phyloP scores from a whole-genome alignment of 208 protist genomes.

The Leishmania tarentolae region DNA sequence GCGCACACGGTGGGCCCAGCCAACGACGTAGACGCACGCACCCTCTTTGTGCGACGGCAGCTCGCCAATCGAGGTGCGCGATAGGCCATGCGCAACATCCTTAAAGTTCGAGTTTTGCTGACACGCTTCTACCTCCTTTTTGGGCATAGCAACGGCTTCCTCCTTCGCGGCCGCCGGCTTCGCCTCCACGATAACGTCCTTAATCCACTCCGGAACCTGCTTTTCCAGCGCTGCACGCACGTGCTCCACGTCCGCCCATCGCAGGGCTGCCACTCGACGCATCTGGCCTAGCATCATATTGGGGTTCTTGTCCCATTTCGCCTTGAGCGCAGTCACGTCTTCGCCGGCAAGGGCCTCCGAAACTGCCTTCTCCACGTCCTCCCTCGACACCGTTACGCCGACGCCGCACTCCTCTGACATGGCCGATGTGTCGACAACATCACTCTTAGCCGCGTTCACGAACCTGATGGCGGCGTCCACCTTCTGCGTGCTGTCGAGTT shows the following conservation, averaged over 20 bases:
- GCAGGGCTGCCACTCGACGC: slow-evolving; percentile 63
- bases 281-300: slow-evolving; percentile 87
- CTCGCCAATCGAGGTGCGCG: slow-evolving; percentile 51
- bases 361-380: slow-evolving; percentile 55
- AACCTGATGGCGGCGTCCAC: slow-evolving; percentile 82
- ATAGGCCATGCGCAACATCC: slow-evolving; percentile 45
- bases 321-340: slow-evolving; percentile 57
- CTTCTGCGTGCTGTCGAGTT: slow-evolving; percentile 85
- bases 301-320: slow-evolving; percentile 80
- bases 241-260: slow-evolving; percentile 76
- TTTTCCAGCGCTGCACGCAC: slow-evolving; percentile 67
- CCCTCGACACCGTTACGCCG: slow-evolving; percentile 59
- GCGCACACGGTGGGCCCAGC: slow-evolving; percentile 96
- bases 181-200: slow-evolving; percentile 40
- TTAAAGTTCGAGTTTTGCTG: slow-evolving; percentile 56
- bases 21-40: slow-evolving; percentile 82
- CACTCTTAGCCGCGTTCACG: slow-evolving; percentile 57
- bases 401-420: slow-evolving; percentile 82
- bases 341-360: slow-evolving; percentile 52
- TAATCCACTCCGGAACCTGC: slow-evolving; percentile 67
- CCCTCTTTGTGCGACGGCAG: slow-evolving; percentile 53
- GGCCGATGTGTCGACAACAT: slow-evolving; percentile 41
- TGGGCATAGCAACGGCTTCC: slow-evolving; percentile 15
- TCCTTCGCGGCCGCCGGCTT: slow-evolving; percentile 14
- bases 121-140: slow-evolving; percentile 57